Base-by-base conservation (phyloP, 345 rosid genomes). In the Citrus glauca region DNA sequence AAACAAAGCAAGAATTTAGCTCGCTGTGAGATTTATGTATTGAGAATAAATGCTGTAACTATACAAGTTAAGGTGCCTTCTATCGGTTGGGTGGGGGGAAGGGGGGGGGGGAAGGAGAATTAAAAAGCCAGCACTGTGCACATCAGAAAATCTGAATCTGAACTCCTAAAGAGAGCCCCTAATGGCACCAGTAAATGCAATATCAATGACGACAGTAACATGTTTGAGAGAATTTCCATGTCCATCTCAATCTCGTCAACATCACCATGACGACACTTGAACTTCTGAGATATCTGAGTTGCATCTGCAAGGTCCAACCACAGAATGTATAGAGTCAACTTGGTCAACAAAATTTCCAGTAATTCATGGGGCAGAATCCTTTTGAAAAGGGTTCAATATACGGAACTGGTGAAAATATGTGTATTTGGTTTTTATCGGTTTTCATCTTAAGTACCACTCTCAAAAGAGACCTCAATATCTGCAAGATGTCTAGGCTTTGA, bases 401-500 rank as follows among this genome's bases (percentile, higher is more conserved):
- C n/a, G 22, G 62, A 62, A n/a, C 24, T 17, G 24, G 14, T 3
- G 27, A 73, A 38, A 61, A 22, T 40, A 24, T 28, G 37, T 9
- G 73, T 38, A 57, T 20, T 65, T 6, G 4, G 35, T 16, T 60
- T 45, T 45, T 45, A 13, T 45, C 0, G 17, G 50, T 13, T 45
- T 45, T 74, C 42, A 27, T 37, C 85, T 90, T 86, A 92, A 61
- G 80, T 67, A 59, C 77, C 80, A 73, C 95, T 92, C 81, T 92
- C 97, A 60, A 92, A 92, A 60, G 95, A 85, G 50, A 88, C 90
- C 61, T 74, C 87, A 27, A 61, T 48, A 20, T 71, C 81, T 4
- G 84, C 53, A 3, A 73, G 75, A 37, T 61, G 62, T 79, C 81
- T 82, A n/a, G 91, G 82, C 80, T 87, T 91, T 4, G 87, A 83